Evolutionary conservation across 495 filamentous ascomycete species (phyloP).

Genomic region (Penicillium argentinense): DNA sequence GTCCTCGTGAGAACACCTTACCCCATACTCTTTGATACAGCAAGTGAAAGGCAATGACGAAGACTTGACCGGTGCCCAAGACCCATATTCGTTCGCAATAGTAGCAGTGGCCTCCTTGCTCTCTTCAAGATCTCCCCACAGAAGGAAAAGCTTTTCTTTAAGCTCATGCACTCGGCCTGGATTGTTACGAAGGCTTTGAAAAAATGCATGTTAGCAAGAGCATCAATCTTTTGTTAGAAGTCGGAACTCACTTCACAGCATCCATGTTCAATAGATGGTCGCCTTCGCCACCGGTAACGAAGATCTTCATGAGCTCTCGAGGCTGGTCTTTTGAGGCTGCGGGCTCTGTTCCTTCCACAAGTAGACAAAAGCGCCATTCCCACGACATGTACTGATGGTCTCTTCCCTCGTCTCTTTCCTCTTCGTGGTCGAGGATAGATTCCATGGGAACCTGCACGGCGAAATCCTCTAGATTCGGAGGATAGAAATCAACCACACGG

Average conservation of each 20-base stretch:
- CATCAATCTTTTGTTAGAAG: no score
- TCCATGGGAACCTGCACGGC: conserved; percentile 48
- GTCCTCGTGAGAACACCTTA: conserved; percentile 35
- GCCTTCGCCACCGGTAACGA: conserved; percentile 64
- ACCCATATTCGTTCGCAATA: neutral
- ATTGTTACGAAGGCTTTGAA: conserved; percentile 55
- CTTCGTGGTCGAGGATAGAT: conserved; percentile 48
- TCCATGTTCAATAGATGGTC: conserved; percentile 65
- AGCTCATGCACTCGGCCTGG: conserved; percentile 46
- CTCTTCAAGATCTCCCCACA: conserved; percentile 90
- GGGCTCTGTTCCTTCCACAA: conserved; percentile 60
- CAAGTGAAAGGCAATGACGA: conserved; percentile 37
- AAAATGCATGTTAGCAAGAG: no score
- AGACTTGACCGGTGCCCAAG: conserved; percentile 10
- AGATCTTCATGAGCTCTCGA: conserved; percentile 55
- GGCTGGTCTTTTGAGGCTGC: conserved; percentile 26
- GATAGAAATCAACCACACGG: conserved; percentile 81
- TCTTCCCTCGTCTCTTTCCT: conserved; percentile 36
- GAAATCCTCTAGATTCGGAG: conserved; percentile 72
- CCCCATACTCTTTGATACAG: conserved; percentile 55
- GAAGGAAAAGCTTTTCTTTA: conserved; percentile 68
- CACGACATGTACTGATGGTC: conserved; percentile 44
- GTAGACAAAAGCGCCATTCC: conserved; percentile 79
- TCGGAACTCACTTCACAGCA: conserved; percentile 59
- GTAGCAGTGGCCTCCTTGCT: conserved; percentile 35